Evolutionary conservation across 1,139 yeast genomes (phyloP), one percentile per base, ranked within the genome.

Genomic region (Yamadazyma songkhlaensis): DNA sequence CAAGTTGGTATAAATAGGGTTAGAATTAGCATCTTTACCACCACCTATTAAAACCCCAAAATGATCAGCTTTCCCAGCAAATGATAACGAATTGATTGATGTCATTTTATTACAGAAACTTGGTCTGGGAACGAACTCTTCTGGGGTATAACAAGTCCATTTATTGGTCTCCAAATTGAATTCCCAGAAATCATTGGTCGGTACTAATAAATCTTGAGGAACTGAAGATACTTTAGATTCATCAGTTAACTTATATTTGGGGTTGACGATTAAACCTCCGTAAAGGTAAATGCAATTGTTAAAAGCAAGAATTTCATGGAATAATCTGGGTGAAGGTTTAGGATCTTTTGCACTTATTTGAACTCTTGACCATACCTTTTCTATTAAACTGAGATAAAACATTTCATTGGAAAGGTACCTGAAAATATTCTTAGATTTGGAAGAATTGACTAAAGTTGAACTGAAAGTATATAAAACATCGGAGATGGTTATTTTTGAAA

Each of bases 181-280:
- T 45, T 72, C 73, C 90, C 92, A 84, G 15, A 82, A 57, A 46
- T 84, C 92, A 48, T 81, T 81, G 12, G 71, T 49, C 0, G 84
- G 77, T 2, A 62, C 59, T 15, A 81, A 54, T 25, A 46, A 48
- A 31, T 52, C 50, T 9, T 21, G 6, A 3, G 43, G 42, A 5
- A 44, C 24, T 2, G 24, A 8, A 4, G 38, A 10, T 9, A 36
- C 31, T 5, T 13, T 25, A 10, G 46, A 36, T 11, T 21, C 13
- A 13, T 48, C 53, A 6, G 23, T 14, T 20, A 43, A 28, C 3
- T 39, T 26, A 15, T 47, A 41, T 3, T 34, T 41, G 2, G 37
- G 36, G 30, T 47, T 46, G 8, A 69, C 49, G 0, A 57, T 53
- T 24, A 84, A 54, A 0, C 94, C 94, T 13, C 92, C 92, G 51